These are phyloP conservation scores for Haplosporangium gracile DNA, from an alignment of 192 early-diverging fungal species.

Conservation along the genomic window DNA sequence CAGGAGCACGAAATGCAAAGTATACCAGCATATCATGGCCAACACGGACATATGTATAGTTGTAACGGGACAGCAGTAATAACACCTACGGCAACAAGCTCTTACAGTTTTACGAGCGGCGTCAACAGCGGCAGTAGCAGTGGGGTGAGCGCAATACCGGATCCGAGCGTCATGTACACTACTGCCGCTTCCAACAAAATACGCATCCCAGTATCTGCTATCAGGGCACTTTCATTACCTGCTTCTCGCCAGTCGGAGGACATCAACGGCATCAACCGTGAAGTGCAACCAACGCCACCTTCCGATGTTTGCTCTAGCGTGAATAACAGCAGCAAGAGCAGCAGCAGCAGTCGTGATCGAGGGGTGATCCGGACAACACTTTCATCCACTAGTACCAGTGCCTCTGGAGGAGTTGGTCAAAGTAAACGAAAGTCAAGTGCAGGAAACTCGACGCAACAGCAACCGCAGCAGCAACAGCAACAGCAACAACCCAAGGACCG, in stretches of 20 bases:
- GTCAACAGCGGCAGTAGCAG: background rate
- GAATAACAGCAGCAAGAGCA: background rate
- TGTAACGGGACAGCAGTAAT: background rate
- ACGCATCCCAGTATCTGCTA: background rate
- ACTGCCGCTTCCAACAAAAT: background rate
- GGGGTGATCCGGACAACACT: background rate
- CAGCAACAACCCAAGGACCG: background rate
- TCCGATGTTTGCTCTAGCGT: too few species aligned
- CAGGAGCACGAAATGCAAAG: background rate
- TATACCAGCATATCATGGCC: background rate
- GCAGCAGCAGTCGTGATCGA: background rate
- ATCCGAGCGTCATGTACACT: background rate
- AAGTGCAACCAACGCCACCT: too few species aligned
- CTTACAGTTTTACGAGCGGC: background rate
- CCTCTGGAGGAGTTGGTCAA: background rate
- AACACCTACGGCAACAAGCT: background rate
- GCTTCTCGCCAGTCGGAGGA: background rate
- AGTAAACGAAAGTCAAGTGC: background rate
- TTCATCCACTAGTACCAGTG: background rate
- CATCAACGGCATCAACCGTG: too few species aligned
- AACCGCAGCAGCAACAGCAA: background rate
- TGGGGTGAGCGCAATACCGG: background rate
- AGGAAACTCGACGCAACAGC: background rate
- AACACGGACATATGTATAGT: background rate
- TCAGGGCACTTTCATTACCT: background rate